Percentiles rank a stretch among this genome's conserved stretches.
These are phyloP conservation scores for Aegilops tauschii DNA, from an alignment of 176 grass and related monocot species.

Conservation along the genomic window DNA sequence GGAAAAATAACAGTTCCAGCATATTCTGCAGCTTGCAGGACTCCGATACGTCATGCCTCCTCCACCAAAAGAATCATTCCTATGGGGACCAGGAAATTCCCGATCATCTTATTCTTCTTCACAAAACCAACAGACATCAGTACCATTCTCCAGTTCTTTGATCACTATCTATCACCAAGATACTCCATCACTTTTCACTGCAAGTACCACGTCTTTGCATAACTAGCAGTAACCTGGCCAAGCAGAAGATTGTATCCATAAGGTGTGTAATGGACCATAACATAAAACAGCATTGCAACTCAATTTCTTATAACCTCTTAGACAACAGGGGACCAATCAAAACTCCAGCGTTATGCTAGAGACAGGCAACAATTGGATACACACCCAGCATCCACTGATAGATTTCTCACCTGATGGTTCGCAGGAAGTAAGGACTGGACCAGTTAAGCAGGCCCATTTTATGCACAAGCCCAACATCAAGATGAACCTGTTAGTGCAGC, in stretches of 20 bases:
- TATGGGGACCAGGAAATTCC: conserved; percentile 36
- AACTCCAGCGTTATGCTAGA: conserved; percentile 23
- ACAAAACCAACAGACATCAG: conserved; percentile 41
- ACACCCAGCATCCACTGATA: conserved; percentile 5
- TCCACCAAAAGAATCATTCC: conserved; percentile 49
- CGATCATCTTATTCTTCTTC: conserved; percentile 40
- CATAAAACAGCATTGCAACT: conserved; percentile 23
- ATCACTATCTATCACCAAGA: conserved; percentile 29
- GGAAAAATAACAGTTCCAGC: conserved; percentile 46
- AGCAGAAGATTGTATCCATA: conserved; percentile 31
- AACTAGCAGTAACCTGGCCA: conserved; percentile 39
- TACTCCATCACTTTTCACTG: conserved; percentile 12
- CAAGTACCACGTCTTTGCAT: conserved; percentile 14
- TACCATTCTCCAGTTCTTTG: conserved; percentile 34
- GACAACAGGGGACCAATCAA: conserved; percentile 35
- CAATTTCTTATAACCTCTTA: conserved; percentile 5
- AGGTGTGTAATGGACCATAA: conserved; percentile 24
- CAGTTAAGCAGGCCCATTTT: conserved; percentile 28
- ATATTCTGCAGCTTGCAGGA: conserved; percentile 42
- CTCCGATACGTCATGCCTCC: conserved; percentile 51
- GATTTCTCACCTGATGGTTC: conserved; percentile 46
- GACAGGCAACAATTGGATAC: not conserved
- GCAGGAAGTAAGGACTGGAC: conserved; percentile 32
- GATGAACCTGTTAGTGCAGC: conserved; percentile 20
- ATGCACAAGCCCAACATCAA: conserved; percentile 28